Base-by-base conservation (phyloP, 768 basidiomycete genomes). In the Tylopilus sp. region DNA sequence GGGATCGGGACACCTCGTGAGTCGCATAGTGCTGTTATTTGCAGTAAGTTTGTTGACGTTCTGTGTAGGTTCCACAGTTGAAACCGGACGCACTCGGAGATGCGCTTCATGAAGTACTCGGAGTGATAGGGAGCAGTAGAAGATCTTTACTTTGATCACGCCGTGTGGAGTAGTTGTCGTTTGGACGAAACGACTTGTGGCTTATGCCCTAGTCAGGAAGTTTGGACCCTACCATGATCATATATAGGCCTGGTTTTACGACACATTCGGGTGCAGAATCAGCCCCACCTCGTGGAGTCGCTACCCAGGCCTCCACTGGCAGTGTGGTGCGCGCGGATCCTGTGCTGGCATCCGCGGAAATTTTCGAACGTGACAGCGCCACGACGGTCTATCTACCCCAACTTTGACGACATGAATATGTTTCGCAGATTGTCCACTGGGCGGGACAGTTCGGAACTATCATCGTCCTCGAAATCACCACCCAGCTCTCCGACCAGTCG, bases 1-100 rank as follows among this genome's bases (percentile, higher is more conserved):
- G 49, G 70, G 62, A 13, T 63, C 69, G 24, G 70, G 69, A 30
- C 68, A 69, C 52, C 58, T 71, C 13, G 68, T 71, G 38, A 44
- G 63, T 58, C 6, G 6, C 34, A 12, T 1, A 1, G 3, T 14
- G 12, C 6, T 6, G 19, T 45, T 22, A 8, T 41, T 36, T 26
- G 30, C 28, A 21, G 14, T 40, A n/a, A n/a, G n/a, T 26, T 44
- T 28, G 17, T 14, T 44, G 26, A 31, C 7, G 8, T 50, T 38
- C 44, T 34, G 11, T 17, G 28, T 17, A 71, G 67, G 41, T 69
- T 28, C 56, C 68, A 9, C 68, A 69, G 19, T 25, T 71, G 42
- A 63, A 69, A 53, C 68, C 68, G 7, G 68, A 71, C 10, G 57
- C 2, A 25, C 56, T 69, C 6, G 67, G 57, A 3, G 62, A 69